phyloP scores from a whole-genome alignment of 2,329 filamentous ascomycete species.

The Claviceps capensis region DNA sequence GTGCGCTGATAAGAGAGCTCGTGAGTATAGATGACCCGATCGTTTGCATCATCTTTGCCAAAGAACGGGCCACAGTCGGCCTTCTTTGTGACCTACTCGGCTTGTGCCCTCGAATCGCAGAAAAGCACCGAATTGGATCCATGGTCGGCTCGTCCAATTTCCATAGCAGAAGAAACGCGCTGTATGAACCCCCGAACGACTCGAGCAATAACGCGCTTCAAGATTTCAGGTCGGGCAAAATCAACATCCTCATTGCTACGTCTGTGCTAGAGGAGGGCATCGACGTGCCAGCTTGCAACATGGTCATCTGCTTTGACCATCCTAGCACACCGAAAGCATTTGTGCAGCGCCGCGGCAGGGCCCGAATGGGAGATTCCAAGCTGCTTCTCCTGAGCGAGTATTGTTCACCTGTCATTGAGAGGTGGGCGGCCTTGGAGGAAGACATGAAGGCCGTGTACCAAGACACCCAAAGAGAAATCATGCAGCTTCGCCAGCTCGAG shows the following conservation, averaged over 20 bases:
- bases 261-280: constrained; percentile 55
- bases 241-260: constrained; percentile 48
- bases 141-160: constrained; percentile 40
- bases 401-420: constrained; percentile 15
- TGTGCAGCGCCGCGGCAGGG: constrained; percentile 42
- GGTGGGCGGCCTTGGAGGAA: constrained; percentile 55
- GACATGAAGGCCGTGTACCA: constrained; percentile 61
- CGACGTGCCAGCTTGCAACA: constrained; percentile 49
- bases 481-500: constrained; percentile 34
- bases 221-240: constrained; percentile 37
- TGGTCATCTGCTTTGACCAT: constrained; percentile 44
- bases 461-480: constrained; percentile 42
- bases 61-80: constrained; percentile 45
- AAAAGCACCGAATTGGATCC: constrained; percentile 34
- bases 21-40: constrained; percentile 26
- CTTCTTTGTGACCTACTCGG: constrained; percentile 46
- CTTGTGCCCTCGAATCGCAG: constrained; percentile 31
- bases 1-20: constrained; percentile 38
- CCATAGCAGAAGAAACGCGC: constrained; percentile 21
- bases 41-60: constrained; percentile 54
- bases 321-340: constrained; percentile 40
- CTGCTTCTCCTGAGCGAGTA: constrained; percentile 32
- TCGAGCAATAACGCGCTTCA: constrained; percentile 22
- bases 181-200: constrained; percentile 24
- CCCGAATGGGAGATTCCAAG: constrained; percentile 34